Evolutionary conservation across 202 grass and related monocot species (phyloP).

Genomic region (Panicum hallii): DNA sequence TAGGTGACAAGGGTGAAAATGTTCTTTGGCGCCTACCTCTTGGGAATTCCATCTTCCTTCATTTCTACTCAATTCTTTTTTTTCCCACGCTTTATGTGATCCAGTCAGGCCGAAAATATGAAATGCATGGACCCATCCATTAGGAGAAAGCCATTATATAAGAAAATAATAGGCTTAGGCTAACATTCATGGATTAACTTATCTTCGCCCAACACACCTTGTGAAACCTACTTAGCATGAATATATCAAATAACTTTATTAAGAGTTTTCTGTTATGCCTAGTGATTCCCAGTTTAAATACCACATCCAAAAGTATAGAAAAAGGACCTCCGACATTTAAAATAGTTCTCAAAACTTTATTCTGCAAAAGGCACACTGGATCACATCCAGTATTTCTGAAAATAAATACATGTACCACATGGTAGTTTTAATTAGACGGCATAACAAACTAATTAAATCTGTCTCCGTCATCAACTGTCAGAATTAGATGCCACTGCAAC

Average conservation of each 20-base stretch:
- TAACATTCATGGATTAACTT: not conserved
- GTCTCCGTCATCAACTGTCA: constrained; percentile 27
- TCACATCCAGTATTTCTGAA: not conserved
- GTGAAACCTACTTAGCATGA: not conserved
- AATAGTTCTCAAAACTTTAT: not conserved
- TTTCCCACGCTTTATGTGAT: constrained; percentile 10
- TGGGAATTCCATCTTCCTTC: constrained; percentile 23
- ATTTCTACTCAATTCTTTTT: constrained; percentile 31
- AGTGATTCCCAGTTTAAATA: not conserved
- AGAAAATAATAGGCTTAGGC: constrained; percentile 19
- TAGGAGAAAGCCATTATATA: not conserved
- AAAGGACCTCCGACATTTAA: not conserved
- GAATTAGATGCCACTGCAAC: constrained; percentile 35
- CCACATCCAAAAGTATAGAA: not conserved
- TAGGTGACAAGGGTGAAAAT: constrained; percentile 53
- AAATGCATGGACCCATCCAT: not conserved
- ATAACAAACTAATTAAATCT: constrained; percentile 26
- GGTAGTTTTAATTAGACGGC: constrained; percentile 28
- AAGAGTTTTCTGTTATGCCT: not conserved
- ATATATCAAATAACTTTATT: not conserved
- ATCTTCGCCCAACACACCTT: not conserved
- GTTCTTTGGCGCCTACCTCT: constrained; percentile 46
- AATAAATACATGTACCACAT: not conserved
- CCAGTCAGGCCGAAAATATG: not conserved
- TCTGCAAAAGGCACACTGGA: not conserved